Evolutionary conservation across 257 asterid species (phyloP), one percentile per base, ranked within the genome.

Genomic region (Rhazya stricta): DNA sequence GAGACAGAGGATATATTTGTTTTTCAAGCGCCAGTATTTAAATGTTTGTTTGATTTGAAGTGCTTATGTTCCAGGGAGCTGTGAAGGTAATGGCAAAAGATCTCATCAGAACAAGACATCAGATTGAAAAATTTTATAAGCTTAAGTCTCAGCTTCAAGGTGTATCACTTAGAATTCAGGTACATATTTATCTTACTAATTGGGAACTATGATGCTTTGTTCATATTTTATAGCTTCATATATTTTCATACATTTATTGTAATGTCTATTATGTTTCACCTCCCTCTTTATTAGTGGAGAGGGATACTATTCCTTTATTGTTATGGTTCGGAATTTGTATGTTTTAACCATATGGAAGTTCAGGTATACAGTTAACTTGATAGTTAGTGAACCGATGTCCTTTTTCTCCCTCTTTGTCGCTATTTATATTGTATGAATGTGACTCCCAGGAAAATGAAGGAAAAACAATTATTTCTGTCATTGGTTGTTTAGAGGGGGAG

Each of bases 11-110:
- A 27, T 29, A 2, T 73, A 2, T 11, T 8, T 27, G 5, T 9
- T 21, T 32, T 48, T 53, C 73, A 58, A 13, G 60, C 60, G 37
- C 27, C 76, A 51, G 56, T 77, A 27, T 81, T 74, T 69, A 42
- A 54, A 45, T 54, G 43, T 66, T 0, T 53, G 71, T 76, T 58
- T 86, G 81, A 86, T 82, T 78, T 76, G 63, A 67, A 50, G 60
- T 71, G 43, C 62, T 77, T 62, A 72, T 83, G 71, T 85, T 71
- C n/a, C 83, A 94, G 98, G 98, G 98, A 80, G 98, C 98, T 79
- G 97, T 94, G 72, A 91, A 87, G 86, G 98, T 94, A 83, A 94
- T 94, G 98, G 98, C 98, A 48, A 94, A 94, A 84, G 98, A 94
- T 87, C 98, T 94, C 67, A 91, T 94, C 83, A 91, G 98, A 84